These are phyloP conservation scores for Bipolaris cookei DNA, from an alignment of 2,329 filamentous ascomycete genomes.

Conservation along the genomic window DNA sequence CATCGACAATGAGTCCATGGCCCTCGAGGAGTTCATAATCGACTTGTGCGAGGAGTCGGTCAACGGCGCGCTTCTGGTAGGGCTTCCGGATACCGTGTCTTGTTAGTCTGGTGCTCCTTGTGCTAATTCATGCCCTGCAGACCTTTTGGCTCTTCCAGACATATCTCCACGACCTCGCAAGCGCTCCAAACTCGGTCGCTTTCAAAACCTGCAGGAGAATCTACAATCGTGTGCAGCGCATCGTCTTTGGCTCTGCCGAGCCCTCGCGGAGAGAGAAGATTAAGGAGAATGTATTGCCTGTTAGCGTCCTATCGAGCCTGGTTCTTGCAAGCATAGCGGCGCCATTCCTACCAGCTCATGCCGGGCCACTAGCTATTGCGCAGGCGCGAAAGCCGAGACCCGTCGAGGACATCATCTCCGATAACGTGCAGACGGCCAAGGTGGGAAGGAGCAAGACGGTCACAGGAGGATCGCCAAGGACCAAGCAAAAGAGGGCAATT, in stretches of 20 bases:
- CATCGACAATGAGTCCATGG: conserved; percentile 90
- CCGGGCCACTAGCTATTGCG: conserved; percentile 79
- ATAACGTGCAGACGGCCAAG: conserved; percentile 63
- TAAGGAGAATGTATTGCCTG: conserved; percentile 79
- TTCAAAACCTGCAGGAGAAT: conserved; percentile 84
- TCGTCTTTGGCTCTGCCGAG: conserved; percentile 80
- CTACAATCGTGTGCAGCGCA: conserved; percentile 87
- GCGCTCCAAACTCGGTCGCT: conserved; percentile 74
- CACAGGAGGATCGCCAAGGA: conserved; percentile 53
- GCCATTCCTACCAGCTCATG: conserved; percentile 77
- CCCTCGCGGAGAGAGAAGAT: conserved; percentile 74
- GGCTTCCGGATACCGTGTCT: conserved; percentile 44
- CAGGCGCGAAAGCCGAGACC: conserved; percentile 78
- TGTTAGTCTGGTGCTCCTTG: conserved; percentile 25
- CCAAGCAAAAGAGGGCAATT: conserved; percentile 51
- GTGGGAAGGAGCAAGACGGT: conserved; percentile 74
- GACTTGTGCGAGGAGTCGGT: conserved; percentile 88
- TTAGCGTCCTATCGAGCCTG: conserved; percentile 80
- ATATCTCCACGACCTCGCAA: conserved; percentile 80
- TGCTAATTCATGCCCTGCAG: conserved; percentile 55
- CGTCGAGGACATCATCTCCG: conserved; percentile 65
- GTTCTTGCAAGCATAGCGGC: conserved; percentile 77
- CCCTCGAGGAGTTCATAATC: conserved; percentile 83
- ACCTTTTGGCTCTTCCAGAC: conserved; percentile 92
- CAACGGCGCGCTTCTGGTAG: conserved; percentile 79